A percentile compares a stretch with the other conserved stretches of the same genome.
Evolutionary conservation across 2,329 filamentous ascomycete species (phyloP).

Genomic region (Scopulariopsis brevicaulis): DNA sequence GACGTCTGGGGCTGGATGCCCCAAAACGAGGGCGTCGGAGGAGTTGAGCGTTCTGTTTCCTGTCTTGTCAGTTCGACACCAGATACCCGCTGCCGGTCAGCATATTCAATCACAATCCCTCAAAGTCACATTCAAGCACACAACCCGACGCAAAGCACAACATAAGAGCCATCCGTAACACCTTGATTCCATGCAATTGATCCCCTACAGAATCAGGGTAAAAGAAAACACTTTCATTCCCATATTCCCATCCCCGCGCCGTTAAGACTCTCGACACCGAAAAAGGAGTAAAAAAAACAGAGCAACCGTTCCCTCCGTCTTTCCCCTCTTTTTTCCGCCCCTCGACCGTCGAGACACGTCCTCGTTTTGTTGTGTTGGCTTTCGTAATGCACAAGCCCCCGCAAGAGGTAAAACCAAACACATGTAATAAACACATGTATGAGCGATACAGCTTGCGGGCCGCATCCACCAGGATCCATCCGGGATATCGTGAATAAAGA

Average conservation of each 20-base stretch:
- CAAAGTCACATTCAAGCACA: background rate
- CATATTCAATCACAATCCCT: background rate
- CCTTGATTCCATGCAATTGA: constrained; percentile 5
- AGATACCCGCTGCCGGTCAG: constrained; percentile 1
- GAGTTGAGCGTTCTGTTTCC: constrained; percentile 1
- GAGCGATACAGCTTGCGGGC: background rate
- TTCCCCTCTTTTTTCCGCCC: background rate
- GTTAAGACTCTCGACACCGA: background rate
- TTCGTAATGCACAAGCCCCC: background rate
- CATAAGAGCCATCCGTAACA: constrained; percentile 2
- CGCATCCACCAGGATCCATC: background rate
- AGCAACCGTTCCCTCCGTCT: background rate
- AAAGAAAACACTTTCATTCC: background rate
- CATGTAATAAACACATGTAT: too few relatives aligned
- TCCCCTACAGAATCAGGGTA: constrained; percentile 1
- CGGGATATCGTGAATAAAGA: constrained; percentile 3
- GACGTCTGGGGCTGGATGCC: background rate
- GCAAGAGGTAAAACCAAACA: background rate
- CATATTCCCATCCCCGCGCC: constrained; percentile 1
- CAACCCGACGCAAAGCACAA: background rate
- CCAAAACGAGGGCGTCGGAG: background rate
- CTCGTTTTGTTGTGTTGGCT: background rate
- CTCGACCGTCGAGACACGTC: background rate
- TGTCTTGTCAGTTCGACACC: background rate
- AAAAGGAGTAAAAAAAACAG: background rate